Evolutionary conservation across 2,329 filamentous ascomycete species (phyloP).

Genomic region (Ilyonectria robusta): DNA sequence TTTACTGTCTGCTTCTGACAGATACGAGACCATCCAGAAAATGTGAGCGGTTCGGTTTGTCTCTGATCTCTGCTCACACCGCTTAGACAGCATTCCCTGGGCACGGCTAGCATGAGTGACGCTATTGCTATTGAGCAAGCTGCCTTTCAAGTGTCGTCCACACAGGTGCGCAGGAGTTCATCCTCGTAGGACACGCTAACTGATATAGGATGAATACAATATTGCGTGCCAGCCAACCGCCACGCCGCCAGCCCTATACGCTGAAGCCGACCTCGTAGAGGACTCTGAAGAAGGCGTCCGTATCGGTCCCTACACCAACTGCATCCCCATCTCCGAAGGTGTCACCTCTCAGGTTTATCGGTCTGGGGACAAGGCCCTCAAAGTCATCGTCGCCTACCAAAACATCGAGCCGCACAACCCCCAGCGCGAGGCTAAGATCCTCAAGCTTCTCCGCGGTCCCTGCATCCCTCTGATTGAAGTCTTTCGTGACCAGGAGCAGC

Average conservation of each 20-base stretch:
- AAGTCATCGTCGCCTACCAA: slow-evolving; percentile 83
- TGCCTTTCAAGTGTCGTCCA: slow-evolving; percentile 71
- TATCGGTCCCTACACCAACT: slow-evolving; percentile 69
- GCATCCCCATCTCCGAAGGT: slow-evolving; percentile 73
- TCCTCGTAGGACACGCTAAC: slow-evolving; percentile 41
- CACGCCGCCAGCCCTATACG: slow-evolving; percentile 28
- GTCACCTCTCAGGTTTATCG: slow-evolving; percentile 89
- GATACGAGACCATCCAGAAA: slow-evolving; percentile 74
- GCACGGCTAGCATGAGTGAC: slow-evolving; percentile 50
- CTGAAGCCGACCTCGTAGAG: not conserved
- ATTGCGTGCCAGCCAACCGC: slow-evolving; percentile 54
- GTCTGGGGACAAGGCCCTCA: slow-evolving; percentile 77
- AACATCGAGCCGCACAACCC: slow-evolving; percentile 88
- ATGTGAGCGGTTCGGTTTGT: slow-evolving; percentile 45
- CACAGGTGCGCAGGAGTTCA: slow-evolving; percentile 63
- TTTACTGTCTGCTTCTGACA: slow-evolving; percentile 69
- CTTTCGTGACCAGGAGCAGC: slow-evolving; percentile 79
- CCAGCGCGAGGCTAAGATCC: slow-evolving; percentile 81
- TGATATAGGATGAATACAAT: slow-evolving; percentile 69
- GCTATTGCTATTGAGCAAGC: slow-evolving; percentile 78
- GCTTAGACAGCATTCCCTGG: slow-evolving; percentile 50
- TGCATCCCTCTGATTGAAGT: slow-evolving; percentile 79
- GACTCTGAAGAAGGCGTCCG: slow-evolving; percentile 52
- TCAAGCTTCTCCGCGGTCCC: slow-evolving; percentile 70
- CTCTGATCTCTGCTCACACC: not conserved